Base-by-base conservation (phyloP, 148 eudicot species). In the Heliosperma pusillum region DNA sequence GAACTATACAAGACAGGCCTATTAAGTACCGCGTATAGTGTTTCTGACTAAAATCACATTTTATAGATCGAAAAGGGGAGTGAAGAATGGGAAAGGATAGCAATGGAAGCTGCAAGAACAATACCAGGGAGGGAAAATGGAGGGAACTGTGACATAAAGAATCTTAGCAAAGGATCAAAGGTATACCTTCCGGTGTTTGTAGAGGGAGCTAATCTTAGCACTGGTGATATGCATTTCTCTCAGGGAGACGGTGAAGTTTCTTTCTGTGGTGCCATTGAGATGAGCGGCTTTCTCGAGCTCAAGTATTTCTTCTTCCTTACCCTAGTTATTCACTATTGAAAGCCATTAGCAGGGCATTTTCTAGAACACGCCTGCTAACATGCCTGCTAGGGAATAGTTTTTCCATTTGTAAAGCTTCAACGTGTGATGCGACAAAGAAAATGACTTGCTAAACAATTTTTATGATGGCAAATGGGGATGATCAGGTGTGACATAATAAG, bases 181-280 rank as follows among this genome's bases (percentile, higher is more conserved):
- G 79, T 94, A 57, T 92, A 94, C 90, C 92, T 94, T 69, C 98
- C 98, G 0, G 98, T 94, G 56, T 94, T 91, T 77, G 92, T 94
- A 2, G 93, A 94, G 75, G 98, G 98, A 63, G 98, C 96, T 47
- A 94, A 94, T 78, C 82, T 94, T 24, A 94, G 97, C 78, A 90
- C 97, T 2, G 98, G 98, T 6, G 98, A 92, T 76, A 94, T 94
- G 98, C 98, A 92, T 86, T 92, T 94, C 72, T 94, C 98, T 73
- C 97, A 94, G 78, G 98, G 97, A 4, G 97, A 94, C 53, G 98
- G 98, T 50, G 98, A 94, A 83, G 88, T 92, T 40, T 77, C 96
- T 15, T 92, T 94, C 86, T 94, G 98, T 71, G 98, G 97, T 15
- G 98, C 98, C 5, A 94, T 94, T 36, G 97, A 94, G 86, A 94